Conservation (phyloP, 1,284 basidiomycete species). For the Leccinum huronense region DNA sequence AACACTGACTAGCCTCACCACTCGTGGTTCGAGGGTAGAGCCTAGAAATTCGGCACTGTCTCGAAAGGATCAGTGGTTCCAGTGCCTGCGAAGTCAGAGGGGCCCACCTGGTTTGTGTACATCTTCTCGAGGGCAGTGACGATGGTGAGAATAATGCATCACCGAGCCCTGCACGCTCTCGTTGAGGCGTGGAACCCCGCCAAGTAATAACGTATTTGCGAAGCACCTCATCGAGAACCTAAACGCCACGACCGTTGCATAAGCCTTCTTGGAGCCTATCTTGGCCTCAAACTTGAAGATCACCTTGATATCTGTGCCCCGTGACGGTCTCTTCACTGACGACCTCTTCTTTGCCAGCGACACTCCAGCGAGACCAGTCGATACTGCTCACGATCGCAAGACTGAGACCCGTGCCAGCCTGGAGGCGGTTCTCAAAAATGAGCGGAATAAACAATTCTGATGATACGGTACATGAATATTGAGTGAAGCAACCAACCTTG, state of each 20-base stretch:
- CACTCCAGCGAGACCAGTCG: conserved; percentile 72
- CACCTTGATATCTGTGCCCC: conserved; percentile 90
- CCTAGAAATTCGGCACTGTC: conserved; percentile 31
- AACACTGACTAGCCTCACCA: conserved; percentile 25
- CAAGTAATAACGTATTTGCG: conserved; percentile 67
- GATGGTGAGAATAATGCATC: conserved; percentile 75
- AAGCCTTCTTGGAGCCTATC: conserved; percentile 43
- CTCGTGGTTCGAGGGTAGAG: conserved; percentile 18
- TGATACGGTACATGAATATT: conserved; percentile 15
- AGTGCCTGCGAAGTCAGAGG: conserved; percentile 66
- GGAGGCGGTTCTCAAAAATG: conserved; percentile 92
- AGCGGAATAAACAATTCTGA: conserved; percentile 93
- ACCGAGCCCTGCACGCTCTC: conserved; percentile 48
- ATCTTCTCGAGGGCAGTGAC: conserved; percentile 54
- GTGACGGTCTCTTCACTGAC: conserved; percentile 78
- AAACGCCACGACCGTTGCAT: conserved; percentile 46
- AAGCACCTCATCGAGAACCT: conserved; percentile 65
- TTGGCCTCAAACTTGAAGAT: conserved; percentile 85
- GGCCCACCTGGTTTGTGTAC: conserved; percentile 91
- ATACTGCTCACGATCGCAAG: conserved; percentile 96
- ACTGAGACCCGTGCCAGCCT: conserved; percentile 92
- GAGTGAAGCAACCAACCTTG: conserved; percentile 48
- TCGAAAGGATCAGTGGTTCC: conserved; percentile 67
- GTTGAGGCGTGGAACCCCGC: conserved; percentile 71
- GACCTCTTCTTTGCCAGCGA: conserved; percentile 87